Evolutionary conservation across 169 alveolate genomes (phyloP), one percentile per base, ranked within the genome.

Genomic region (Cardiosporidium cionae): DNA sequence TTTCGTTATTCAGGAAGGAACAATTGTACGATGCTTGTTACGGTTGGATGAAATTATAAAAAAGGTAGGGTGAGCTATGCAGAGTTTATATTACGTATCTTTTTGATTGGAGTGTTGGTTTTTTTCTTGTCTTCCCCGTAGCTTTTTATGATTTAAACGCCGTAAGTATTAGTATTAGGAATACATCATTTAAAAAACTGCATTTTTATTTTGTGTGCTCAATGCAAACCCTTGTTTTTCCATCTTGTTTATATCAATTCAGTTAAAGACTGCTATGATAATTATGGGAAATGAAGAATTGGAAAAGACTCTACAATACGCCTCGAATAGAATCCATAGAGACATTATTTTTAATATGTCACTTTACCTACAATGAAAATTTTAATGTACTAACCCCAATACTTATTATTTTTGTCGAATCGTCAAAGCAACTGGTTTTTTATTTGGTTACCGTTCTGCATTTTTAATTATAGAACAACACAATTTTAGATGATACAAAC

Each of bases 291-390:
- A 94, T 73, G 80, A 66, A 35, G 88, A 75, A 36, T 72, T 94
- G 67, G 90, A 87, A 7, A 78, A 82, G 9, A 90, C 88, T 53
- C 79, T 92, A 36, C 93, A 88, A 32, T 73, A 73, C 34, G 90
- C 94, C n/a, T 80, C 91, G 32, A 79, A 79, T 27, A 82, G 90
- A 35, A 89, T 95, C 64, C 85, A 93, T 34, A 82, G 98, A 58
- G 99, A 95, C 82, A 95, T 95, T 34, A 92, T 94, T 1, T 94
- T 94, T 68, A 90, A 94, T 70, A 89, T 94, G n/a, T 92, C 98
- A 36, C 90, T 95, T 25, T 95, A 95, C 62, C 79, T 93, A 65
- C 85, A 89, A 58, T 75, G 28, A 70, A n/a, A n/a, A 44, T 9
- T n/a, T n/a, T n/a, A n/a, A n/a, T n/a, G n/a, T n/a, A n/a, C n/a